A percentile compares a stretch with the other conserved stretches of the same genome.
These are phyloP conservation scores for Pythium rhizo-oryzae DNA, from an alignment of 352 stramenopile genomes.

Conservation along the genomic window DNA sequence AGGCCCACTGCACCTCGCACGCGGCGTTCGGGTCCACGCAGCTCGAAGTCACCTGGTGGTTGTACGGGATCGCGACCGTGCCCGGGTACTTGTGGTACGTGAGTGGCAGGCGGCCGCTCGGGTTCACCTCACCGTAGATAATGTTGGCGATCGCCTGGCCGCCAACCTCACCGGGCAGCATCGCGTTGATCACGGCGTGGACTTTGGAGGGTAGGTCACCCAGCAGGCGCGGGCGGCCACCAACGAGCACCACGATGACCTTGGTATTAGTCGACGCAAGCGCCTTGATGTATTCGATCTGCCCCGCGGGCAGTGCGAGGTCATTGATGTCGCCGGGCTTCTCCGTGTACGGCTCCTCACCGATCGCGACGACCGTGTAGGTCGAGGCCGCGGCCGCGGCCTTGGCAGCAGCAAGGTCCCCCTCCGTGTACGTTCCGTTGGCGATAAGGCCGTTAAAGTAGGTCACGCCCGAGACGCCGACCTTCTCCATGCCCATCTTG, in stretches of 20 bases:
- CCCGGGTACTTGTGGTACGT: constrained; percentile 75
- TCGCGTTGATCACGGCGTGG: constrained; percentile 77
- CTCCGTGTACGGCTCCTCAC: constrained; percentile 80
- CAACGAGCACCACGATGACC: constrained; percentile 76
- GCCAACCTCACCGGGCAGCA: constrained; percentile 79
- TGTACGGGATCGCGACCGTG: constrained; percentile 78
- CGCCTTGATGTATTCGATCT: constrained; percentile 73
- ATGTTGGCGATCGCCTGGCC: constrained; percentile 85
- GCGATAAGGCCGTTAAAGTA: constrained; percentile 61
- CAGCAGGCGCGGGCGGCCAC: constrained; percentile 81
- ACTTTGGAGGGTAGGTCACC: constrained; percentile 56
- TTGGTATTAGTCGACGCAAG: constrained; percentile 70
- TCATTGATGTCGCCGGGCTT: constrained; percentile 88
- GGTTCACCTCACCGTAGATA: constrained; percentile 76
- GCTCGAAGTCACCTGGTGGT: constrained; percentile 52
- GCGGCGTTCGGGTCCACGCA: constrained; percentile 30
- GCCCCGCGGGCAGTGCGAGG: constrained; percentile 56
- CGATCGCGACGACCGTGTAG: constrained; percentile 81
- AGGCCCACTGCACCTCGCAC: constrained; percentile 50
- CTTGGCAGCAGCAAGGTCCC: constrained; percentile 49
- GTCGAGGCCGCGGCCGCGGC: constrained; percentile 44
- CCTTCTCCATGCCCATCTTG: constrained; percentile 52
- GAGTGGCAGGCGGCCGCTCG: constrained; percentile 81
- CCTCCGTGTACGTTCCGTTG: constrained; percentile 52
- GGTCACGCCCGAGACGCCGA: constrained; percentile 24